Evolutionary conservation across 176 grass and related monocot species (phyloP), one percentile per base, ranked within the genome.

Genomic region (Sorghum bicolor): DNA sequence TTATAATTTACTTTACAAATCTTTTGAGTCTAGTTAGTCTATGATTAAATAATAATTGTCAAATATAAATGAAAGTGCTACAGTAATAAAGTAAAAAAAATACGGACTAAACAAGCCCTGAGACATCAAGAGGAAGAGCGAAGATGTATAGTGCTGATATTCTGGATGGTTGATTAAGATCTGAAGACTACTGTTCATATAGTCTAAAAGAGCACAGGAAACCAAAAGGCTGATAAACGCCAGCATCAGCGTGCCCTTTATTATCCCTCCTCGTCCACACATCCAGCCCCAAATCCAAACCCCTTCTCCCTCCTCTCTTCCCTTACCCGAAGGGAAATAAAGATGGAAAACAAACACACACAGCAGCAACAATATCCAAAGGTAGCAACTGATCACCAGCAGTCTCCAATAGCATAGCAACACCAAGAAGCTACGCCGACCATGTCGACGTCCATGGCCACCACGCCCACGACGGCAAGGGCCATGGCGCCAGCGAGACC

Each of bases 191-290:
- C 33, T 34, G 33, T 4, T 34, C 33, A 4, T 34, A 3, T 34
- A 3, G 33, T 34, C 33, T 34, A 34, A 8, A 41, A 26, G 52
- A 47, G 13, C 47, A 85, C 25, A 52, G 52, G 29, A 63, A 30
- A n/a, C 36, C 47, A 61, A 85, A 38, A 33, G 24, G 1, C 30
- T 50, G 28, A 48, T 48, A 53, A 3, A 53, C 33, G 72, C 8
- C 80, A 48, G 8, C 43, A 47, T 89, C 70, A 75, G 26, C 82
- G 10, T 74, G 64, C 53, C 33, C 43, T 86, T 85, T 31, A 82
- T 80, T 31, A 83, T 77, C 72, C 73, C 22, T 82, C 64, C 79
- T 80, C 88, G 43, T 89, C 86, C 86, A 82, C 72, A 75, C 74
- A 86, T 70, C 68, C 28, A 24, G 41, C 4, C 43, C 53, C 87